These are phyloP conservation scores for Sporothrix inflata DNA, from an alignment of 2,329 filamentous ascomycete genomes.

Conservation along the genomic window DNA sequence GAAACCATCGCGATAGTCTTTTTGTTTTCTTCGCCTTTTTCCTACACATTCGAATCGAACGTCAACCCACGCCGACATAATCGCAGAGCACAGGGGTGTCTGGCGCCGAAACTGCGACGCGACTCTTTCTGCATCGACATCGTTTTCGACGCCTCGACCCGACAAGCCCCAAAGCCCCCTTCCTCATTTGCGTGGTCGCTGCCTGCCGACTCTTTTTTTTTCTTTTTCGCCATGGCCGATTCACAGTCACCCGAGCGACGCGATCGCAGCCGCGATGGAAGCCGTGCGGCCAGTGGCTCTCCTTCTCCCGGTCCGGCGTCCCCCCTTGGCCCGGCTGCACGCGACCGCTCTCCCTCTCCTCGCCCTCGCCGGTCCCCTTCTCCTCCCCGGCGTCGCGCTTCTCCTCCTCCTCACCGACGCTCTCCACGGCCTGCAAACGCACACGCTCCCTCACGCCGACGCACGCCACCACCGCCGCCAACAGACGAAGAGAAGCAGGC, in stretches of 20 bases:
- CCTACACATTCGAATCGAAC: background rate
- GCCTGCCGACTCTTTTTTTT: background rate
- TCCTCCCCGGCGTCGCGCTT: background rate
- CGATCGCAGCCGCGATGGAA: background rate
- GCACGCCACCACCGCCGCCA: slow-evolving; percentile 47
- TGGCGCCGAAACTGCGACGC: slow-evolving; percentile 7
- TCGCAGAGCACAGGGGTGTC: background rate
- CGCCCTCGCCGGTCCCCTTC: slow-evolving; percentile 16
- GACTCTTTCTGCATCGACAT: background rate
- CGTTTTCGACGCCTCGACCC: background rate
- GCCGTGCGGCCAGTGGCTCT: background rate
- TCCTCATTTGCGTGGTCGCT: background rate
- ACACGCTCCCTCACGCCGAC: background rate
- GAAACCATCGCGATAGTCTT: background rate
- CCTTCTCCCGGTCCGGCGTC: background rate
- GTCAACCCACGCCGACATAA: background rate
- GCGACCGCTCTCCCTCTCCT: slow-evolving; percentile 16
- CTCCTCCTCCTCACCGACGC: slow-evolving; percentile 20
- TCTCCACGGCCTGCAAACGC: slow-evolving; percentile 2
- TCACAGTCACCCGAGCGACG: slow-evolving; percentile 7
- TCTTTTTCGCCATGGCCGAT: background rate
- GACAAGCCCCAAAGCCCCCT: background rate
- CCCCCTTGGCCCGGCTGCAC: slow-evolving; percentile 14
- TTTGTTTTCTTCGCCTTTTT: background rate
- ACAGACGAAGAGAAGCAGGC: slow-evolving; percentile 85